Percentiles rank a stretch among this genome's conserved stretches.
Evolutionary conservation across 2,329 filamentous ascomycete species (phyloP).

Genomic region (Hyphodiscus sp.): DNA sequence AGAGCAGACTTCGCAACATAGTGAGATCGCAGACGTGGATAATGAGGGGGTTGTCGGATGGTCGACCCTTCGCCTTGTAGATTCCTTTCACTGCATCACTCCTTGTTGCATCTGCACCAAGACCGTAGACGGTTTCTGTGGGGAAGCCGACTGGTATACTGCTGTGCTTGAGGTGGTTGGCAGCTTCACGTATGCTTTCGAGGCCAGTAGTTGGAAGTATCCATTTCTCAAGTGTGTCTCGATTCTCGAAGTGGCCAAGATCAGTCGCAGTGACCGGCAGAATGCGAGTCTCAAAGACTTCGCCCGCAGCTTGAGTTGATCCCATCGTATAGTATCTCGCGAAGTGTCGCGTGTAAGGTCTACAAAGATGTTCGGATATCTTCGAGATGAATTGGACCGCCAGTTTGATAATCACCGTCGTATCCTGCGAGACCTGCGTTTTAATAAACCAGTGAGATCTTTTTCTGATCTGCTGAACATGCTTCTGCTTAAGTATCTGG

Average conservation of each 20-base stretch:
- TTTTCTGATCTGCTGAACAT: constrained; percentile 18
- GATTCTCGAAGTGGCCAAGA: constrained; percentile 22
- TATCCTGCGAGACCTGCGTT: constrained; percentile 27
- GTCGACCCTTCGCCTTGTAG: constrained; percentile 82
- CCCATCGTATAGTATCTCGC: constrained; percentile 16
- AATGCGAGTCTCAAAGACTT: constrained; percentile 19
- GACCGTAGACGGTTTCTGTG: constrained; percentile 94
- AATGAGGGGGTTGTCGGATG: constrained; percentile 92
- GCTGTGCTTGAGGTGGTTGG: constrained; percentile 19
- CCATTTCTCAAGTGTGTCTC: constrained; percentile 24
- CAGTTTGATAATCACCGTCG: constrained; percentile 17
- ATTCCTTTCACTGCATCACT: constrained; percentile 83
- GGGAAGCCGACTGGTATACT: constrained; percentile 79
- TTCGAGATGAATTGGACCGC: constrained; percentile 13
- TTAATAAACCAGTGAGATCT: constrained; percentile 17
- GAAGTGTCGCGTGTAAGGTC: not conserved
- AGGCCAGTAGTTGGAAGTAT: constrained; percentile 15
- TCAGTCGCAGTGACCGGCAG: constrained; percentile 15
- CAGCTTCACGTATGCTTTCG: constrained; percentile 22
- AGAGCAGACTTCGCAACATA: constrained; percentile 24
- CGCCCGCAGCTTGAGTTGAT: constrained; percentile 10
- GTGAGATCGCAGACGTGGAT: constrained; percentile 76
- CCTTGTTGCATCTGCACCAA: constrained; percentile 92
- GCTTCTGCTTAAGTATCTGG: constrained; percentile 9
- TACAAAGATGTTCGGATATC: not conserved